Percentiles rank a stretch among this genome's conserved stretches.
These are phyloP conservation scores for Lavandula angustifolia DNA, from an alignment of 257 asterid species.

Conservation along the genomic window DNA sequence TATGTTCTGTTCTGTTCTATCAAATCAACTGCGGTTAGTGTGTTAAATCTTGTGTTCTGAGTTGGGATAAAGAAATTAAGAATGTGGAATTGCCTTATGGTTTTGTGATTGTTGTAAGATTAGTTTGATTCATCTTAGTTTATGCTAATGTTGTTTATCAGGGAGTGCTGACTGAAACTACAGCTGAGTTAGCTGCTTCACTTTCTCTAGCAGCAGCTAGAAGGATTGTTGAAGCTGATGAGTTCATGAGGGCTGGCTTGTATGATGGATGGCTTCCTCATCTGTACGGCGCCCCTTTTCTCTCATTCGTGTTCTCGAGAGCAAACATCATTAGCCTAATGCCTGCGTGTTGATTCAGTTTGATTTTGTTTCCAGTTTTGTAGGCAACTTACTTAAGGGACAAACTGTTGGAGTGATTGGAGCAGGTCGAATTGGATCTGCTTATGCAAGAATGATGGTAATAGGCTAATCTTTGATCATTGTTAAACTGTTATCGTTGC, in stretches of 20 bases:
- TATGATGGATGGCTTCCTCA: slow-evolving; percentile 99
- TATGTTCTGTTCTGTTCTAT: too few species aligned
- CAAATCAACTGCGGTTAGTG: too few species aligned
- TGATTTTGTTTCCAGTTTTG: slow-evolving; percentile 54
- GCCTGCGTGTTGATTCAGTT: background rate
- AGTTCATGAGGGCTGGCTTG: slow-evolving; percentile 90
- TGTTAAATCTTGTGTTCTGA: too few species aligned
- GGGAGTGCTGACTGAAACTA: slow-evolving; percentile 98
- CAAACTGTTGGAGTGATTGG: slow-evolving; percentile 98
- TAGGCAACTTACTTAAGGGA: slow-evolving; percentile 95
- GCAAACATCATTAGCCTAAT: background rate
- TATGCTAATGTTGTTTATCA: slow-evolving; percentile 15
- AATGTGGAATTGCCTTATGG: too few species aligned
- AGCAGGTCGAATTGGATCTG: slow-evolving; percentile 97
- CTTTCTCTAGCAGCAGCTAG: slow-evolving; percentile 88
- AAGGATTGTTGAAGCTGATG: slow-evolving; percentile 96
- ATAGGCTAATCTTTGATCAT: background rate
- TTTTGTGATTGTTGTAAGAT: too few species aligned
- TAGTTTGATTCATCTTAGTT: too few species aligned
- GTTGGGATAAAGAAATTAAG: too few species aligned
- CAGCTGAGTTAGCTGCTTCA: slow-evolving; percentile 95
- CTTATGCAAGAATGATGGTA: slow-evolving; percentile 99
- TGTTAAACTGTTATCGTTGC: too few species aligned
- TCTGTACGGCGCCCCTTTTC: slow-evolving; percentile 50
- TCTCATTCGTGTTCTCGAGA: background rate